A percentile compares a stretch with the other conserved stretches of the same genome.
These are phyloP conservation scores for Colletotrichum abscissum DNA, from an alignment of 2,329 filamentous ascomycete species.

Conservation along the genomic window DNA sequence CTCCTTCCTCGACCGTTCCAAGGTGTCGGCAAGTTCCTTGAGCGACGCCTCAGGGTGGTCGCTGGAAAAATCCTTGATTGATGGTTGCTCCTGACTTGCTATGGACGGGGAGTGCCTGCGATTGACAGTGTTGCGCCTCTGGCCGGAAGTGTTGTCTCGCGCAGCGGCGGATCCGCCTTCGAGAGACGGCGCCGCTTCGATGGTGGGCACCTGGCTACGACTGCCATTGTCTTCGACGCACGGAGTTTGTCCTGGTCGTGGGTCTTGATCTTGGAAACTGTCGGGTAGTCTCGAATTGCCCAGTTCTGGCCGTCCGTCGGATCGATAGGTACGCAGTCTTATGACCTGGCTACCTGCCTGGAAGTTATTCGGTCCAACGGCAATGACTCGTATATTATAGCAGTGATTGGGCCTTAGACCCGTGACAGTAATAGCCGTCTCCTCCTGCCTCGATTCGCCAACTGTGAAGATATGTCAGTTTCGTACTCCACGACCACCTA, in stretches of 20 bases:
- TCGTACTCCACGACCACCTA: neutral
- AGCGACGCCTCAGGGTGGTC: conserved; percentile 74
- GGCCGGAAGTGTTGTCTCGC: conserved; percentile 69
- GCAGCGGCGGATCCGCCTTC: conserved; percentile 70
- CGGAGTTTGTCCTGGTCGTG: conserved; percentile 37
- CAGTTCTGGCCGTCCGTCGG: conserved; percentile 71
- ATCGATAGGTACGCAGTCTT: conserved; percentile 80
- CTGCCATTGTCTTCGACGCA: conserved; percentile 56
- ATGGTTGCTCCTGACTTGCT: conserved; percentile 58
- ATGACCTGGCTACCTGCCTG: conserved; percentile 89
- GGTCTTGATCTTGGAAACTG: conserved; percentile 66
- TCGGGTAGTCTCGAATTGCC: conserved; percentile 67
- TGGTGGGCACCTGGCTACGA: conserved; percentile 62
- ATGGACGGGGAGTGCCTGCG: conserved; percentile 71
- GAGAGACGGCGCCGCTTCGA: conserved; percentile 72
- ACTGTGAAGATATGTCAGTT: conserved; percentile 59
- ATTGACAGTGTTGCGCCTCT: conserved; percentile 75
- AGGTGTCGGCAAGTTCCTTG: conserved; percentile 81
- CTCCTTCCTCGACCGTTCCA: conserved; percentile 84
- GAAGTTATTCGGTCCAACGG: conserved; percentile 91
- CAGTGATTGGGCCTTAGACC: conserved; percentile 88
- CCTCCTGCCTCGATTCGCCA: conserved; percentile 82
- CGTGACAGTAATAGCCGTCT: conserved; percentile 91
- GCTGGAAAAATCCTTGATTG: conserved; percentile 52
- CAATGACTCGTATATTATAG: conserved; percentile 93